Conservation (phyloP, 768 basidiomycete species). For the Suillus plorans region DNA sequence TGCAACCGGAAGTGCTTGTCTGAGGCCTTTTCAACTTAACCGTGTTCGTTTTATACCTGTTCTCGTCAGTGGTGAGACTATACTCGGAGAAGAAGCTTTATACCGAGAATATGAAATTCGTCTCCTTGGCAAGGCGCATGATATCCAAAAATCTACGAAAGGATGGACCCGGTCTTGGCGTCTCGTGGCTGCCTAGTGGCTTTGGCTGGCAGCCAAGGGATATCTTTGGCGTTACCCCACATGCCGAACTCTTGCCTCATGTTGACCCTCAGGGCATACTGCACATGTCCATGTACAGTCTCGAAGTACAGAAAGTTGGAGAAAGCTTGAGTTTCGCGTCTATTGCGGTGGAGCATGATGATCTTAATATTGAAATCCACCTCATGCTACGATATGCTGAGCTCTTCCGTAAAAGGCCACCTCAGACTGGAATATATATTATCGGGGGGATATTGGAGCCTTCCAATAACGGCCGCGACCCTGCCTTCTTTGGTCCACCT, state of each 20-base stretch:
- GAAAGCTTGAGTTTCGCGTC: background rate
- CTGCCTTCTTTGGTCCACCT: background rate
- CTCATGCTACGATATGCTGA: background rate
- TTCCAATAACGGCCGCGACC: background rate
- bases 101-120: too few species aligned
- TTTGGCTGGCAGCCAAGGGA: background rate
- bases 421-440: background rate
- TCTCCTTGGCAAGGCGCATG: too few species aligned
- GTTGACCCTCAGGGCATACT: background rate
- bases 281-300: background rate
- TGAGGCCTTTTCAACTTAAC: background rate
- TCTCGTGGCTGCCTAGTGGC: background rate
- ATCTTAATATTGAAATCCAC: background rate
- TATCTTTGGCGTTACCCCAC: background rate
- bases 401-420: background rate
- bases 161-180: background rate
- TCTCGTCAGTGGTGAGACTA: background rate
- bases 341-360: background rate
- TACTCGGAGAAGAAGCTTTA: too few species aligned
- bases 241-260: background rate
- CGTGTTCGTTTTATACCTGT: background rate
- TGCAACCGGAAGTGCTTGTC: background rate
- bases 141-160: background rate
- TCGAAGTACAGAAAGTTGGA: background rate
- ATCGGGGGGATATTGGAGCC: constrained; percentile 1